Percentiles rank a stretch among this genome's conserved stretches.
Evolutionary conservation across 1,284 basidiomycete genomes (phyloP).

Genomic region (Sanghuangporus weigelae): DNA sequence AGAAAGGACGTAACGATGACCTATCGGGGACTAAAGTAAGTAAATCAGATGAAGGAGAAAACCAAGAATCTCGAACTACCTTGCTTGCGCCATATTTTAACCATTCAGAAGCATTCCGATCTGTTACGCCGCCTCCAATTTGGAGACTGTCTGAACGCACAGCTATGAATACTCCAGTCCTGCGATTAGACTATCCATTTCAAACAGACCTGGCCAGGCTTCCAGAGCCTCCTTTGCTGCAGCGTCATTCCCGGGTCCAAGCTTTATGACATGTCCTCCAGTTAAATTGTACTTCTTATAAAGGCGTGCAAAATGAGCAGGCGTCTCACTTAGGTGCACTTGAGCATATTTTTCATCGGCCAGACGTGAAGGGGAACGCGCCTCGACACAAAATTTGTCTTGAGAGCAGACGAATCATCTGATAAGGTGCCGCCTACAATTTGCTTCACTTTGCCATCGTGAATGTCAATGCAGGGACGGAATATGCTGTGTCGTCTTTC

Average conservation of each 20-base stretch:
- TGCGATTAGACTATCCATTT: background rate
- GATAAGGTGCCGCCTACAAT: constrained; percentile 95
- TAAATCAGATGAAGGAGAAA: background rate
- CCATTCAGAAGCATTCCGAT: constrained; percentile 81
- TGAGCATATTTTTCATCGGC: background rate
- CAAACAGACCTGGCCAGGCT: constrained; percentile 71
- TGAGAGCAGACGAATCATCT: constrained; percentile 59
- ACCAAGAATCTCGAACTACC: constrained; percentile 37
- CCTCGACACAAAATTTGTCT: constrained; percentile 94
- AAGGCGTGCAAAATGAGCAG: constrained; percentile 77
- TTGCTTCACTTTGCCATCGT: constrained; percentile 94
- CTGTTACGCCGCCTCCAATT: constrained; percentile 90
- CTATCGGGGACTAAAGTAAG: constrained; percentile 34
- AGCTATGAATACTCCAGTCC: background rate
- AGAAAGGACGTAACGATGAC: constrained; percentile 97
- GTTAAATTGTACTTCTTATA: constrained; percentile 68
- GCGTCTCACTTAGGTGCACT: constrained; percentile 57
- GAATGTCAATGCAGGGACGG: constrained; percentile 95
- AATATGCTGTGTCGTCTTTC: constrained; percentile 42
- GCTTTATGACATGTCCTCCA: constrained; percentile 96
- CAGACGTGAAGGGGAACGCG: constrained; percentile 25
- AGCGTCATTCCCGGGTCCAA: constrained; percentile 85
- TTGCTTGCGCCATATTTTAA: constrained; percentile 88
- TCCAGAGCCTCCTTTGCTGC: constrained; percentile 80
- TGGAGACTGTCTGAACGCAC: constrained; percentile 63